Evolutionary conservation across 73 alveolate genomes (phyloP).

Genomic region (Paramecium sexaurelia): DNA sequence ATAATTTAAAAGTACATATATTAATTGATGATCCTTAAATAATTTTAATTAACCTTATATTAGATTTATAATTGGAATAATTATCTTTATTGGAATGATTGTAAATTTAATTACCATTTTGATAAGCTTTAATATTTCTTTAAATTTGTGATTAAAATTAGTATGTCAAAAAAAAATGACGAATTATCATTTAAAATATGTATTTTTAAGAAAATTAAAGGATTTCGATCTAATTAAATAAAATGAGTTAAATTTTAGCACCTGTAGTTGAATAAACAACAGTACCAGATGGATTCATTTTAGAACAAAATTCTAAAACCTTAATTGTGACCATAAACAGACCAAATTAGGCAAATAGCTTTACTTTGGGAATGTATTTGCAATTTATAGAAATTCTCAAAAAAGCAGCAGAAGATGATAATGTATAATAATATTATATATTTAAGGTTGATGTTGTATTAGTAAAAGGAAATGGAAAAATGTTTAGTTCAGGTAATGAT

Average conservation of each 20-base stretch:
- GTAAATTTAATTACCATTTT: too few relatives aligned
- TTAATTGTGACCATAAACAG: background rate
- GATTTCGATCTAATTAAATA: background rate
- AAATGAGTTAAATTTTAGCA: conserved; percentile 32
- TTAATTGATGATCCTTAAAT: too few relatives aligned
- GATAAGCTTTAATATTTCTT: too few relatives aligned
- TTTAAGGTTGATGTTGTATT: background rate
- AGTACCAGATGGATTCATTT: conserved; percentile 37
- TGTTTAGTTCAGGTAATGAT: background rate
- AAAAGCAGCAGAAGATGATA: background rate
- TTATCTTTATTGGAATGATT: too few relatives aligned
- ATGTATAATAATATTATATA: background rate
- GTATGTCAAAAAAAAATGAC: conserved; percentile 2
- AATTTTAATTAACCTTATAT: too few relatives aligned
- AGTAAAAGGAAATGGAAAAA: background rate
- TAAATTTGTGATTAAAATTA: too few relatives aligned
- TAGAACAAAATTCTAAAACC: conserved; percentile 2
- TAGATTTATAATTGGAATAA: too few relatives aligned
- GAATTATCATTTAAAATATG: background rate
- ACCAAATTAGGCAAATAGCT: conserved; percentile 21
- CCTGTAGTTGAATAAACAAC: conserved; percentile 36
- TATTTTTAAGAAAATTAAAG: background rate
- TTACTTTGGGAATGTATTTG: conserved; percentile 15
- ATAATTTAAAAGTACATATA: too few relatives aligned
- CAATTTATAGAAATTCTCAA: background rate